phyloP scores from a whole-genome alignment of 2,329 filamentous ascomycete species.

The Aureobasidium sp. region DNA sequence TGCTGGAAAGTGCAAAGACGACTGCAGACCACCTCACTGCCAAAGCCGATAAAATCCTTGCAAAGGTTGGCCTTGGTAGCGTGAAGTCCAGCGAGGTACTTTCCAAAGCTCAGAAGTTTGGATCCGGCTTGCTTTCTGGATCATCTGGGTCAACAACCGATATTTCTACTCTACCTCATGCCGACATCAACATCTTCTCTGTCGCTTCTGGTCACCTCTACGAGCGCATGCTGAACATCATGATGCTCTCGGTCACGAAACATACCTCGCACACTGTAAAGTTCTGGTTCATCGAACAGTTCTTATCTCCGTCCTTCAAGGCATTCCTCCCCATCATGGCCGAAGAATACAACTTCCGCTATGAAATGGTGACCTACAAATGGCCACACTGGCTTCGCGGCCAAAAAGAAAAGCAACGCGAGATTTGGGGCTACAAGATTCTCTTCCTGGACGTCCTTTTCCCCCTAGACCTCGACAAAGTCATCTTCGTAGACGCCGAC shows the following conservation, averaged over 20 bases:
- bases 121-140: constrained; percentile 24
- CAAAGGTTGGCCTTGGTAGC: constrained; percentile 45
- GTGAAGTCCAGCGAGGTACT: constrained; percentile 37
- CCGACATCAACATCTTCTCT: constrained; percentile 99
- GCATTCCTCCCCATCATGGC: constrained; percentile 78
- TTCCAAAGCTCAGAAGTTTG: constrained; percentile 38
- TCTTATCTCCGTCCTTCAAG: constrained; percentile 95
- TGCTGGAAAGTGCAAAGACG: constrained; percentile 55
- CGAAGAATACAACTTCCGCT: constrained; percentile 79
- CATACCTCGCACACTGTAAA: constrained; percentile 95
- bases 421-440: constrained; percentile 99
- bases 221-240: constrained; percentile 98
- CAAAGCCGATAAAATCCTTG: constrained; percentile 69
- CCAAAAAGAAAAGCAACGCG: constrained; percentile 94
- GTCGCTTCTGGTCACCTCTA: constrained; percentile 96
- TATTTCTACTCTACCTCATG: constrained; percentile 44
- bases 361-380: constrained; percentile 99
- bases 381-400: constrained; percentile 98
- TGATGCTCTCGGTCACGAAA: constrained; percentile 98
- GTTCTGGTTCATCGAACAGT: constrained; percentile 99
- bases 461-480: constrained; percentile 91
- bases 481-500: constrained; percentile 98
- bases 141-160: constrained; percentile 17
- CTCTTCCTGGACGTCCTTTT: constrained; percentile 96
- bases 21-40: constrained; percentile 56